Evolutionary conservation across 2,329 filamentous ascomycete species (phyloP), one percentile per base, ranked within the genome.

Genomic region (Nothopassalora personata): DNA sequence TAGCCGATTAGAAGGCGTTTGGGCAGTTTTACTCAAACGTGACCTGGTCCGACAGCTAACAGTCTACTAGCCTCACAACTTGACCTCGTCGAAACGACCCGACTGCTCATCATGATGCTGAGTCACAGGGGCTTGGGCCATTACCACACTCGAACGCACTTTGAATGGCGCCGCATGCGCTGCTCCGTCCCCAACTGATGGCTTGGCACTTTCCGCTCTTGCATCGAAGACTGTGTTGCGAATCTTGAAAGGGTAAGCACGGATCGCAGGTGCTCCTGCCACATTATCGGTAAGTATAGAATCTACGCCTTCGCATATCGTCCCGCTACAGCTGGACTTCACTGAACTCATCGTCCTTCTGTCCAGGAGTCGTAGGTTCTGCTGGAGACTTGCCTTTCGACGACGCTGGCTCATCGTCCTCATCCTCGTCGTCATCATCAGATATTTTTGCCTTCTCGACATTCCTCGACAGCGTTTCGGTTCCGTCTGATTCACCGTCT

Each of bases 321-420:
- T 8, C 19, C 19, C 46, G 27, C 57, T 61, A 64, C 28, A 64
- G 45, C 49, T 64, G 60, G 27, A 70, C 68, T 54, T 73, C 69
- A 47, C 65, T 65, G 54, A 71, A 68, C 27, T 69, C 61, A 34
- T 68, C 54, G 53, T 68, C 56, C 64, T 66, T 59, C 63, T 69
- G 66, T 57, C 59, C 64, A 46, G 58, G 57, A 23, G 53, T 56
- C 11, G 56, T 11, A 5, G 57, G 34, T 49, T 58, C 54, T 19
- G 49, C 47, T 50, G 55, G 36, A 23, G 36, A 34, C 30, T 55
- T 55, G 27, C 47, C 55, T 33, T 48, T 52, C 31, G 47, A 36
- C n/a, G 39, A 15, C n/a, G 45, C 52, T 23, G 48, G 33, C 43
- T 23, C 47, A 13, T 43, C 54, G 15, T 53, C 53, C 48, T 52